A percentile compares a stretch with the other conserved stretches of the same genome.
Evolutionary conservation across 345 rosid species (phyloP).

Genomic region (Alliaria petiolata): DNA sequence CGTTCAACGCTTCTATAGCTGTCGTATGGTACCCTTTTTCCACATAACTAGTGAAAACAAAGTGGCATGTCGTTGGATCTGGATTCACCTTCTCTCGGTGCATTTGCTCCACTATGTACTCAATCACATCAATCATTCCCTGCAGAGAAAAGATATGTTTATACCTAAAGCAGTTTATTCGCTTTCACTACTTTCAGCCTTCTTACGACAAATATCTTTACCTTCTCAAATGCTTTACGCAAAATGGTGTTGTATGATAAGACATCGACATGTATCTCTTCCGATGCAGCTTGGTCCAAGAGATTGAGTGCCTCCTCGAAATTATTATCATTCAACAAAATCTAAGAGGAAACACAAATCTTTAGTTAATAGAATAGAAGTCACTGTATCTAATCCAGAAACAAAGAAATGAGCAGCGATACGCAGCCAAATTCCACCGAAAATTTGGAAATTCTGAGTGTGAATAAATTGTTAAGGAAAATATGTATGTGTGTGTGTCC

Average conservation of each 20-base stretch:
- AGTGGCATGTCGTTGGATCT: conserved; percentile 62
- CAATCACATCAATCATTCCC: conserved; percentile 65
- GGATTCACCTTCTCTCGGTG: conserved; percentile 53
- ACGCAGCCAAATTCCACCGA: neutral
- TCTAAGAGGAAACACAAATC: conserved; percentile 39
- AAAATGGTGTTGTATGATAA: conserved; percentile 62
- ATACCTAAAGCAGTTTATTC: neutral
- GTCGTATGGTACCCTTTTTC: conserved; percentile 36
- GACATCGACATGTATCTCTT: conserved; percentile 47
- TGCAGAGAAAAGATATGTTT: conserved; percentile 13
- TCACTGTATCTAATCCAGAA: neutral
- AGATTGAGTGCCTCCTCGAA: conserved; percentile 55
- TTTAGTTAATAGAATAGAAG: neutral
- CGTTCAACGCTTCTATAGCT: conserved; percentile 74
- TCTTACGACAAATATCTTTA: conserved; percentile 18
- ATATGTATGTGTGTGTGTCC: neutral
- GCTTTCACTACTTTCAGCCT: neutral
- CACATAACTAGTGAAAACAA: conserved; percentile 51
- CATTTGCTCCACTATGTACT: conserved; percentile 62
- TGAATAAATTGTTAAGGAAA: neutral
- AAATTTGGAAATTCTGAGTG: neutral
- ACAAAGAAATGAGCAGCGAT: neutral
- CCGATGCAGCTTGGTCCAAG: conserved; percentile 48
- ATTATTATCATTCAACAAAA: conserved; percentile 42
- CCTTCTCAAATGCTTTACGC: conserved; percentile 49